Percentiles rank a stretch among this genome's conserved stretches.
phyloP scores from a whole-genome alignment of 768 basidiomycete genomes.

The Russula brevipes region DNA sequence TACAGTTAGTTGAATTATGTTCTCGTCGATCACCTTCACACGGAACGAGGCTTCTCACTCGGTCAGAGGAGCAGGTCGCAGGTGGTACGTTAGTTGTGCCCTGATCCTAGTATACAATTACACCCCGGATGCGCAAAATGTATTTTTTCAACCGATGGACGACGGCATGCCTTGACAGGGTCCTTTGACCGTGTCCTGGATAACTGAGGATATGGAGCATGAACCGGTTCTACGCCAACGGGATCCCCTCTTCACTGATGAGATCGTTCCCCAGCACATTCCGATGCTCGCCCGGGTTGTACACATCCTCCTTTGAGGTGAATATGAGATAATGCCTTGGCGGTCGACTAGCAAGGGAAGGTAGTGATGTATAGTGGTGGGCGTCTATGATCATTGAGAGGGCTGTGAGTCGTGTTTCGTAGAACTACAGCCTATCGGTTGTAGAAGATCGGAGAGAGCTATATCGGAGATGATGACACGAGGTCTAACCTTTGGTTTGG shows the following conservation, averaged over 20 bases:
- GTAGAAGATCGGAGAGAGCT: not conserved
- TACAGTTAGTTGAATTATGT: not conserved
- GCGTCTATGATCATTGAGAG: conserved; percentile 17
- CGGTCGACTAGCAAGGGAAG: conserved; percentile 32
- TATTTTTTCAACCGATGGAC: not conserved
- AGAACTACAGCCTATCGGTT: conserved; percentile 35
- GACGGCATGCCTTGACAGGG: not conserved
- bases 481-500: conserved; percentile 51
- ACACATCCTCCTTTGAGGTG: not conserved
- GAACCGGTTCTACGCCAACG: not conserved
- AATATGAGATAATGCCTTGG: not conserved
- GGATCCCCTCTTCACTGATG: not conserved
- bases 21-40: not conserved
- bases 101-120: not conserved
- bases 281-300: not conserved
- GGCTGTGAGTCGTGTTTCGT: conserved; percentile 28
- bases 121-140: not conserved
- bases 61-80: not conserved
- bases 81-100: not conserved
- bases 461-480: not conserved
- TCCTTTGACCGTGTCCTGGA: not conserved
- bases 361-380: conserved; percentile 56
- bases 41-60: not conserved
- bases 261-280: not conserved
- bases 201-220: not conserved